Conservation (phyloP, 148 eudicot genomes). For the Simmondsia chinensis region DNA sequence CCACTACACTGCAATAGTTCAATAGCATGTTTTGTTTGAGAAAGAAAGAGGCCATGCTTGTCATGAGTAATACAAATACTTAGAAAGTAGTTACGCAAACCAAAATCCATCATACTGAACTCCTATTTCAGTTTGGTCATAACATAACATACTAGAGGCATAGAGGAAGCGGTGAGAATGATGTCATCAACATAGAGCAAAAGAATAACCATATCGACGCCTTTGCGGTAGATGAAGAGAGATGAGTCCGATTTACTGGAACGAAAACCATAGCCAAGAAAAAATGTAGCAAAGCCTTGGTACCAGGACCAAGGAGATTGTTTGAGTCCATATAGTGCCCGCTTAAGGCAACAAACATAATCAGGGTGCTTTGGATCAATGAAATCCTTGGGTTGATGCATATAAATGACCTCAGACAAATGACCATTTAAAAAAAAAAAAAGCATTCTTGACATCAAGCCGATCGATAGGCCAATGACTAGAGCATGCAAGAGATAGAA, state of each 20-base stretch:
- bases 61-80: no score
- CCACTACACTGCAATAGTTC: no score
- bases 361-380: neutral
- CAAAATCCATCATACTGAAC: no score
- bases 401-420: neutral
- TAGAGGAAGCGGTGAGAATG: neutral
- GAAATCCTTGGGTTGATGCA: conserved; percentile 4
- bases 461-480: neutral
- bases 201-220: neutral
- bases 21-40: no score
- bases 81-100: no score
- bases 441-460: conserved; percentile 3
- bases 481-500: neutral
- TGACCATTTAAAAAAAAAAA: neutral
- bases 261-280: neutral
- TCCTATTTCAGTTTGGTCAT: no score
- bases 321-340: conserved; percentile 2
- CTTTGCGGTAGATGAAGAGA: neutral
- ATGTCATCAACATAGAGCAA: conserved; percentile 2
- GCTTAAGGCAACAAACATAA: neutral
- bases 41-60: no score
- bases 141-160: no score
- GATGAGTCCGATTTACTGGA: neutral
- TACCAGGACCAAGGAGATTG: conserved; percentile 3
- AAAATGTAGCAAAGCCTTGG: neutral